phyloP scores from a whole-genome alignment of 129 eudicot genomes.

The Saposhnikovia divaricata region DNA sequence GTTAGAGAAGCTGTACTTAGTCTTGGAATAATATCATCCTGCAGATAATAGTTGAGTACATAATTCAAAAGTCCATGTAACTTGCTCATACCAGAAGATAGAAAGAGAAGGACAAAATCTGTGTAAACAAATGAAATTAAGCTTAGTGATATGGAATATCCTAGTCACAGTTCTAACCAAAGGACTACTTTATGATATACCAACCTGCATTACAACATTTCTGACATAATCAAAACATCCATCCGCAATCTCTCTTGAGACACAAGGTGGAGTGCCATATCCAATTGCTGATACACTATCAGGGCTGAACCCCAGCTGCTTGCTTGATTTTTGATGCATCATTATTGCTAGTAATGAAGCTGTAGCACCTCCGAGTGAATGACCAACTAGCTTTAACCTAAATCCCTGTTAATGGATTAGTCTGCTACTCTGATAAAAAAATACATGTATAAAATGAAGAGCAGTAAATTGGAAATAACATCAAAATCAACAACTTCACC shows the following conservation, averaged over 20 bases:
- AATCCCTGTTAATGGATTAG: slow-evolving; percentile 84
- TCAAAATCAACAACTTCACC: slow-evolving; percentile 3
- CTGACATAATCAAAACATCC: slow-evolving; percentile 62
- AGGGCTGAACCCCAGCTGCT: slow-evolving; percentile 84
- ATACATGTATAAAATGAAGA: not conserved
- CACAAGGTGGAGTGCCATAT: slow-evolving; percentile 91
- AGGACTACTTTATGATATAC: slow-evolving; percentile 1
- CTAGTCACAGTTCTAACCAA: not conserved
- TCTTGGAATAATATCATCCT: slow-evolving; percentile 97
- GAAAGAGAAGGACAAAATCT: not conserved
- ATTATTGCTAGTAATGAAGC: slow-evolving; percentile 88
- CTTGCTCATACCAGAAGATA: not conserved
- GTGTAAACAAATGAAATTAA: not conserved
- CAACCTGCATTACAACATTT: slow-evolving; percentile 91
- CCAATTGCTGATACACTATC: slow-evolving; percentile 72
- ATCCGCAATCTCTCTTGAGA: slow-evolving; percentile 74
- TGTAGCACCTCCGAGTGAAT: slow-evolving; percentile 93
- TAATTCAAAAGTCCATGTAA: not conserved
- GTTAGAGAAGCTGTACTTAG: slow-evolving; percentile 73
- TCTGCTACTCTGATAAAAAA: slow-evolving; percentile 11
- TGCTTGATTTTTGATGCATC: slow-evolving; percentile 58
- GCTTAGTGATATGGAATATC: not conserved
- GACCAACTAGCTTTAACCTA: slow-evolving; percentile 96
- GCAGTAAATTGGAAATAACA: not conserved
- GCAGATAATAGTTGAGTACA: slow-evolving; percentile 12